Evolutionary conservation across 2,329 filamentous ascomycete genomes (phyloP).

Genomic region (Curvularia sp.): DNA sequence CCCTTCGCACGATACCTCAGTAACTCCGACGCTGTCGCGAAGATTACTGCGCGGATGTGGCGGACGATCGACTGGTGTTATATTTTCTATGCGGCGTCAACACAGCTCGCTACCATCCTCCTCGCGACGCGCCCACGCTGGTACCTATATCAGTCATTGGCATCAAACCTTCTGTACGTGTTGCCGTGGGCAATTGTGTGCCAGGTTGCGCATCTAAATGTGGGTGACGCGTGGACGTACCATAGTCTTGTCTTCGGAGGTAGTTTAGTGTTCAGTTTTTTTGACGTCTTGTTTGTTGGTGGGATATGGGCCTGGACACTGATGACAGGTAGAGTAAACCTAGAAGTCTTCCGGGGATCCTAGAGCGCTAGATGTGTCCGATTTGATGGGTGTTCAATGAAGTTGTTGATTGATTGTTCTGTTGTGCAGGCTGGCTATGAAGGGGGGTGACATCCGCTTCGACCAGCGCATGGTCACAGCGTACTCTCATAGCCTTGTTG

Average conservation of each 20-base stretch:
- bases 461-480: too few relatives aligned
- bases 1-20: slow-evolving; percentile 70
- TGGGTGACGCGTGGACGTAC: slow-evolving; percentile 69
- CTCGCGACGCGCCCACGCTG: slow-evolving; percentile 69
- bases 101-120: slow-evolving; percentile 69
- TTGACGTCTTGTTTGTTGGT: slow-evolving; percentile 61
- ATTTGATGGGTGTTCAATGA: too few relatives aligned
- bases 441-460: too few relatives aligned
- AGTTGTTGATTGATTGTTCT: too few relatives aligned
- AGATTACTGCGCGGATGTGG: slow-evolving; percentile 73
- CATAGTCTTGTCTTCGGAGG: slow-evolving; percentile 72
- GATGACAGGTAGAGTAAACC: background rate
- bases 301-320: slow-evolving; percentile 55
- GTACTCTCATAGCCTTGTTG: too few relatives aligned
- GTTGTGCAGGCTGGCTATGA: too few relatives aligned
- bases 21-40: slow-evolving; percentile 63
- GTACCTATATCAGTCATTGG: slow-evolving; percentile 73
- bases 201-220: slow-evolving; percentile 50
- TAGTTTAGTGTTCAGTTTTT: slow-evolving; percentile 71
- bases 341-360: background rate
- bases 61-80: slow-evolving; percentile 65
- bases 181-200: slow-evolving; percentile 73
- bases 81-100: slow-evolving; percentile 71
- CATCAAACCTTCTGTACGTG: slow-evolving; percentile 72
- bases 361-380: too few relatives aligned